Conservation (phyloP, 2,329 filamentous ascomycete genomes). For the Fusarium torreyae region DNA sequence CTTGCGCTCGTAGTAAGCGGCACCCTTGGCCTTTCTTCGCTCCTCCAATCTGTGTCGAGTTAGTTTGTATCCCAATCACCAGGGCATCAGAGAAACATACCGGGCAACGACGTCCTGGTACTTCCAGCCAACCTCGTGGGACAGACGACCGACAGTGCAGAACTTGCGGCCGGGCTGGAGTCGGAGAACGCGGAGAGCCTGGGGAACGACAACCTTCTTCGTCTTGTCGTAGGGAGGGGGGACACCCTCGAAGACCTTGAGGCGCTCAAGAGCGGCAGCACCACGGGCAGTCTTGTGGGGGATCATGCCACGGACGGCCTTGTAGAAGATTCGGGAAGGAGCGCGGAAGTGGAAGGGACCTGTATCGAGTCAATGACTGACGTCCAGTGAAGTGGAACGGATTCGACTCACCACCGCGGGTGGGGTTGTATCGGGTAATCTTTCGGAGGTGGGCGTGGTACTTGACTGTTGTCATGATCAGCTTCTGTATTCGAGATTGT, state of each 20-base stretch:
- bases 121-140: slow-evolving; percentile 99
- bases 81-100: slow-evolving; percentile 70
- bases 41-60: slow-evolving; percentile 86
- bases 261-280: slow-evolving; percentile 95
- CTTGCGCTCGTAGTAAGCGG: slow-evolving; percentile 99
- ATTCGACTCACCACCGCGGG: slow-evolving; percentile 86
- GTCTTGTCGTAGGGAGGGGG: slow-evolving; percentile 99
- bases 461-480: slow-evolving; percentile 85
- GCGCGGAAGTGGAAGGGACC: slow-evolving; percentile 99
- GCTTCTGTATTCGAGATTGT: slow-evolving; percentile 49
- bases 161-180: slow-evolving; percentile 99
- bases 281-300: slow-evolving; percentile 99
- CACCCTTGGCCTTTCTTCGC: slow-evolving; percentile 99
- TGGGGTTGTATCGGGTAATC: slow-evolving; percentile 99
- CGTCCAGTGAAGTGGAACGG: slow-evolving; percentile 31
- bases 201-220: slow-evolving; percentile 99
- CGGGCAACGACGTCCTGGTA: slow-evolving; percentile 99
- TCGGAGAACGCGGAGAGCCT: slow-evolving; percentile 95
- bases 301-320: slow-evolving; percentile 99
- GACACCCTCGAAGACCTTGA: slow-evolving; percentile 99
- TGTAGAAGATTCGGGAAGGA: slow-evolving; percentile 99
- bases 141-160: slow-evolving; percentile 98
- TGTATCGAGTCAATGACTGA: slow-evolving; percentile 61
- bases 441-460: slow-evolving; percentile 99
- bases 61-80: slow-evolving; percentile 23